Base-by-base conservation (phyloP, 148 eudicot genomes). In the Mesembryanthemum crystallinum region DNA sequence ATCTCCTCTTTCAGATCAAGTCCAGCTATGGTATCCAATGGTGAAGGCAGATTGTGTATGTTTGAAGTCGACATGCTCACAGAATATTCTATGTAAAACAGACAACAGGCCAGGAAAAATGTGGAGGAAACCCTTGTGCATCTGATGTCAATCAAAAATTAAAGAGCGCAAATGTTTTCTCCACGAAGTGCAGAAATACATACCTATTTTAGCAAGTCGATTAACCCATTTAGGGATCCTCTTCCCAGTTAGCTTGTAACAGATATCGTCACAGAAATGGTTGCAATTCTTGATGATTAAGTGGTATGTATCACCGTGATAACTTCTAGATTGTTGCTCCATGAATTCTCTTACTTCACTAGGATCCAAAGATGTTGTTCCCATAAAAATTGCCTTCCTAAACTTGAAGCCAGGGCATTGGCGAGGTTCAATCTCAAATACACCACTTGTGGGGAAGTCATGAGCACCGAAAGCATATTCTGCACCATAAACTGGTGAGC, bases 401-500 rank as follows among this genome's bases (percentile, higher is more conserved):
- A 89, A 93, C 86, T 85, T 93, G 74, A 89, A 93, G 47, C 94
- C 94, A 18, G 96, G 96, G 84, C 98, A 93, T 83, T 91, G 87
- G 54, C 90, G 92, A 4, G 98, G 96, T 73, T 91, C 98, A 66
- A 91, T 88, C 80, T 93, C 98, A 77, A 93, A 93, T 58, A 93
- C 92, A 39, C 98, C 98, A 80, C 92, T 93, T 60, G 91, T 80
- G 35, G 96, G 87, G 74, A 66, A 85, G 80, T 91, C 96, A 75
- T 91, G 96, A 67, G 96, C 98, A n/a, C 98, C 98, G 75, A 93
- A 93, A 69, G 94, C 98, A 86, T 91, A 93, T 84, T 93, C 98
- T 45, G 88, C 80, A 30, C 94, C 97, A 67, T 91, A 76, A 18
- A 93, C 98, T 93, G 89, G 37, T 73, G 69, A 71, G 60, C 45